A percentile compares a stretch with the other conserved stretches of the same genome.
phyloP scores from a whole-genome alignment of 2,329 filamentous ascomycete species.

The Pseudopithomyces chartarum region DNA sequence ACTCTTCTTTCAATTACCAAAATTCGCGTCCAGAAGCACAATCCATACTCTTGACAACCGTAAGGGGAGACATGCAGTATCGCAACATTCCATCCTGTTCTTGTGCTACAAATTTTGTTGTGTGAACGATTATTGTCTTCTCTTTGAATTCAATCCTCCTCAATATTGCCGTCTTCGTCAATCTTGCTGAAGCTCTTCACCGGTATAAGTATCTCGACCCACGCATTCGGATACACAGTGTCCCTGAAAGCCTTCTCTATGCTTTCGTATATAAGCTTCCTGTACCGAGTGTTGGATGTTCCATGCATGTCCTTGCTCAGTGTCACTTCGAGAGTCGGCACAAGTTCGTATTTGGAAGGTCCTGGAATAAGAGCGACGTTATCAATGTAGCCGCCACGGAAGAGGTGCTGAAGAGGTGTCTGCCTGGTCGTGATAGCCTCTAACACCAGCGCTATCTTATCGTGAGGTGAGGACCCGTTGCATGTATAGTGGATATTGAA shows the following conservation, averaged over 20 bases:
- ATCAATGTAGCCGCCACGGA: background rate
- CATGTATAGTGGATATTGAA: background rate
- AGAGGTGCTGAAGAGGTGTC: background rate
- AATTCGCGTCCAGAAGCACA: too few relatives aligned
- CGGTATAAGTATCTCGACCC: background rate
- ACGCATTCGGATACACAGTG: background rate
- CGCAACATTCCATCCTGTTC: too few relatives aligned
- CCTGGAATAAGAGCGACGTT: background rate
- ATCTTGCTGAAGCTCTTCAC: background rate
- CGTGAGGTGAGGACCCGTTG: background rate
- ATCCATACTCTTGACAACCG: too few relatives aligned
- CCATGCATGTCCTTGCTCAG: background rate
- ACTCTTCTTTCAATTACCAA: too few relatives aligned
- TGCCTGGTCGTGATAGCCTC: background rate
- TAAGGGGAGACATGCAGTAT: too few relatives aligned
- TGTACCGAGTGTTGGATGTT: background rate
- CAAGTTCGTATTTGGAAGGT: background rate
- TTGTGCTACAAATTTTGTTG: too few relatives aligned
- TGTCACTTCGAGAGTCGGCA: background rate
- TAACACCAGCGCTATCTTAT: background rate
- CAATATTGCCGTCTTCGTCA: too few relatives aligned
- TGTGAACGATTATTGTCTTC: too few relatives aligned
- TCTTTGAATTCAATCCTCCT: too few relatives aligned
- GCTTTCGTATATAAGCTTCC: background rate
- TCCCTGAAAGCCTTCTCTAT: background rate